Evolutionary conservation across 805 yeast genomes (phyloP).

Genomic region (Priceomyces melissophilus): DNA sequence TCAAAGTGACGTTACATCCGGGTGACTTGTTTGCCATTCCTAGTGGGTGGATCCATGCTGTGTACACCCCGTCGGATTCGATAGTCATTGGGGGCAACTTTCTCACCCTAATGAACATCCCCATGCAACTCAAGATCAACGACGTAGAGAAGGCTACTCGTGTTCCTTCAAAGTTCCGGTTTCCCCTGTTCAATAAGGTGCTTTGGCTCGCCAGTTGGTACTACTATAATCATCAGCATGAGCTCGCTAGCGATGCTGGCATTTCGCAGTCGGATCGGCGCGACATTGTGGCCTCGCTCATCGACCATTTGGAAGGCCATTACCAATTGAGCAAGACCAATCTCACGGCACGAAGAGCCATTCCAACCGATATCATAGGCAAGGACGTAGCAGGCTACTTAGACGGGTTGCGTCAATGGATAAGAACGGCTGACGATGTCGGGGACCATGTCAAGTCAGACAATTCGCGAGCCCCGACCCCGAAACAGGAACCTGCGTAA

Average conservation of each 20-base stretch:
- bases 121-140: constrained; percentile 59
- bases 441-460: too few relatives aligned
- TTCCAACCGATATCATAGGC: constrained; percentile 31
- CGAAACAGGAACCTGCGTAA: too few relatives aligned
- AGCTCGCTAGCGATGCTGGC: constrained; percentile 17
- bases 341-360: constrained; percentile 28
- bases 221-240: constrained; percentile 24
- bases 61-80: constrained; percentile 76
- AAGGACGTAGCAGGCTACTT: constrained; percentile 21
- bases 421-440: constrained; percentile 1
- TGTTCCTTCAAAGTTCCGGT: constrained; percentile 73
- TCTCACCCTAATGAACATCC: constrained; percentile 60
- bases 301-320: constrained; percentile 27
- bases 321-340: constrained; percentile 30
- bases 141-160: constrained; percentile 62
- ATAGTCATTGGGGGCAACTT: constrained; percentile 88
- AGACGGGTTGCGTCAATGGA: constrained; percentile 13
- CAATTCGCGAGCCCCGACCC: too few relatives aligned
- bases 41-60: constrained; percentile 92
- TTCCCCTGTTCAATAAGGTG: constrained; percentile 70
- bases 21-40: constrained; percentile 85
- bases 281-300: constrained; percentile 11
- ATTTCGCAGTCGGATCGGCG: background rate
- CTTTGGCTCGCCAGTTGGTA: constrained; percentile 65
- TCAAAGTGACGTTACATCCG: constrained; percentile 47